These are phyloP conservation scores for Zychaea mexicana DNA, from an alignment of 371 early-diverging fungal genomes.

Conservation along the genomic window DNA sequence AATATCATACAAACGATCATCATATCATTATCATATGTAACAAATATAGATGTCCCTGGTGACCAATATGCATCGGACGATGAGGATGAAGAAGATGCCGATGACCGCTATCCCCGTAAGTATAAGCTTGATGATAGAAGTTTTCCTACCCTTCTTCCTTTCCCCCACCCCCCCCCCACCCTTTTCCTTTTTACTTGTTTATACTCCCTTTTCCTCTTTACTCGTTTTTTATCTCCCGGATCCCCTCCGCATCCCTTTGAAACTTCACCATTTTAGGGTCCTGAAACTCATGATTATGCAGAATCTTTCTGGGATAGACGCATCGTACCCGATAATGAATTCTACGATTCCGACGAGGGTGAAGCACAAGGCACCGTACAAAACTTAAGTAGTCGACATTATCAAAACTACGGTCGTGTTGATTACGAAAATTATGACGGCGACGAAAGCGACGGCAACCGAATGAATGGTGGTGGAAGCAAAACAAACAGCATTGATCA, in stretches of 20 bases:
- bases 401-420: conserved; percentile 30
- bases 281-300: conserved; percentile 8
- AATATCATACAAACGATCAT: neutral
- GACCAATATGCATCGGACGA: conserved; percentile 53
- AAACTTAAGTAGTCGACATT: conserved; percentile 26
- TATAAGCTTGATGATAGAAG: neutral
- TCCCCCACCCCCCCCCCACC: neutral
- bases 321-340: conserved; percentile 65
- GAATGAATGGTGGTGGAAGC: conserved; percentile 14
- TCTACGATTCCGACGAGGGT: conserved; percentile 75
- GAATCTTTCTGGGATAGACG: conserved; percentile 62
- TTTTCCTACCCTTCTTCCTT: neutral
- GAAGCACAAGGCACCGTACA: conserved; percentile 36
- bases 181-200: neutral
- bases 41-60: conserved; percentile 41
- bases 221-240: no score
- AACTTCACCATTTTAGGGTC: neutral
- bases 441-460: conserved; percentile 19
- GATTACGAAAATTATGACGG: conserved; percentile 18
- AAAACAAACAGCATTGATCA: neutral
- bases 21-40: neutral
- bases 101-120: conserved; percentile 56
- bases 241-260: neutral
- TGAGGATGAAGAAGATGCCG: conserved; percentile 52
- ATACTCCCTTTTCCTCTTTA: neutral